A percentile compares a stretch with the other conserved stretches of the same genome.
Conservation (phyloP, 306 rosid species). For the Parietaria judaica region DNA sequence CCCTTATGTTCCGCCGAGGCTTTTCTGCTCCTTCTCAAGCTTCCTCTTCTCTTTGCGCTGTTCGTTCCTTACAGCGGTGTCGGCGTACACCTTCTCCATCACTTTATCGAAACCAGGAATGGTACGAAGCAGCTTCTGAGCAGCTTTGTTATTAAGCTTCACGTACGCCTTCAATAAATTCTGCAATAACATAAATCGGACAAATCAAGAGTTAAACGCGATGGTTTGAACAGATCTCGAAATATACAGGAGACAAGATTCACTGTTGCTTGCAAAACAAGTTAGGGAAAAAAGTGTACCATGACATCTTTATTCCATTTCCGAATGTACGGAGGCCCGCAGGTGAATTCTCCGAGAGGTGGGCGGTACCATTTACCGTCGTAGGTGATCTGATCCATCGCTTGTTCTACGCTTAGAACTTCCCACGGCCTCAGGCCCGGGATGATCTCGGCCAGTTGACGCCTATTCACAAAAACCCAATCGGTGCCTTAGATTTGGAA, state of each 20-base stretch:
- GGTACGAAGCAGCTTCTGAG: conserved; percentile 14
- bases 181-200: conserved; percentile 40
- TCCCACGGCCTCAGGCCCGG: conserved; percentile 98
- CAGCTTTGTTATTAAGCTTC: conserved; percentile 14
- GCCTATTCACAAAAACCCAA: conserved; percentile 29
- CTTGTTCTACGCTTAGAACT: conserved; percentile 90
- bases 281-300: conserved; percentile 38
- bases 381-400: conserved; percentile 74
- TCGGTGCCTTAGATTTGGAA: neutral
- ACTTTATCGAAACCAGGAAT: conserved; percentile 53
- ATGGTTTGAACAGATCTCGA: neutral
- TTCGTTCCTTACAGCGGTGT: conserved; percentile 13
- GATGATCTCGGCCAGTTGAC: conserved; percentile 45
- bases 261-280: neutral
- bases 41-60: conserved; percentile 24
- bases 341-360: conserved; percentile 63
- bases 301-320: conserved; percentile 43
- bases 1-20: no score
- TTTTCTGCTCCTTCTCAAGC: neutral
- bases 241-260: neutral
- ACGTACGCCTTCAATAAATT: conserved; percentile 18
- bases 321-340: conserved; percentile 76
- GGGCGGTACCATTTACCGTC: conserved; percentile 74
- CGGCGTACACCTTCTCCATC: conserved; percentile 24
- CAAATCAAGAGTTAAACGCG: neutral